These are phyloP conservation scores for Sugiyamaella mastotermitis DNA, from an alignment of 805 yeast species.

Conservation along the genomic window DNA sequence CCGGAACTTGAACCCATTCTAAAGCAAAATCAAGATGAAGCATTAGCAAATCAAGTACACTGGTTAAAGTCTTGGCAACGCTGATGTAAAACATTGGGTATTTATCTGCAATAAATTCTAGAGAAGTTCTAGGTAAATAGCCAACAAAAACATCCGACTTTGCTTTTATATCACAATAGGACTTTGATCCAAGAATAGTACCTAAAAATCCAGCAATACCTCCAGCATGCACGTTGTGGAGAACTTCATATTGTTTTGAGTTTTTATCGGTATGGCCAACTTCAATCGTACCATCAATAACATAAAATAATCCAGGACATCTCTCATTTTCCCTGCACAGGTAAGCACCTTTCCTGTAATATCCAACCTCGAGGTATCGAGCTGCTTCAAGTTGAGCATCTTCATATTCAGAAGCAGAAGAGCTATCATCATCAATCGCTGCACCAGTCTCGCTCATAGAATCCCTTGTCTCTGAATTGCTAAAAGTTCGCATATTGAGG, in stretches of 20 bases:
- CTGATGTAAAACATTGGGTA: constrained; percentile 71
- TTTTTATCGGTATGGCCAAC: constrained; percentile 43
- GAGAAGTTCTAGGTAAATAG: constrained; percentile 53
- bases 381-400: constrained; percentile 17
- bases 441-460: background rate
- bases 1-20: constrained; percentile 90
- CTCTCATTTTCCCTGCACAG: constrained; percentile 60
- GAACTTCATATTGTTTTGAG: constrained; percentile 15
- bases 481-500: background rate
- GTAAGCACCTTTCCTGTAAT: constrained; percentile 45
- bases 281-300: constrained; percentile 72
- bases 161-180: constrained; percentile 67
- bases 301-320: constrained; percentile 71
- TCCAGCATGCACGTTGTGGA: constrained; percentile 64
- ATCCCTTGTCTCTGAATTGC: background rate
- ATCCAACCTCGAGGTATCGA: constrained; percentile 48
- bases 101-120: constrained; percentile 65
- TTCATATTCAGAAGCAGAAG: constrained; percentile 8
- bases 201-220: constrained; percentile 87
- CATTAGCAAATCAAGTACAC: constrained; percentile 60
- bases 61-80: constrained; percentile 66
- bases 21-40: constrained; percentile 80
- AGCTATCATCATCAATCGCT: constrained; percentile 6
- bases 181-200: constrained; percentile 68
- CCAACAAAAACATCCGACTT: constrained; percentile 62